Base-by-base conservation (phyloP, 2,329 filamentous ascomycete genomes). In the Beauveria brongniartii region DNA sequence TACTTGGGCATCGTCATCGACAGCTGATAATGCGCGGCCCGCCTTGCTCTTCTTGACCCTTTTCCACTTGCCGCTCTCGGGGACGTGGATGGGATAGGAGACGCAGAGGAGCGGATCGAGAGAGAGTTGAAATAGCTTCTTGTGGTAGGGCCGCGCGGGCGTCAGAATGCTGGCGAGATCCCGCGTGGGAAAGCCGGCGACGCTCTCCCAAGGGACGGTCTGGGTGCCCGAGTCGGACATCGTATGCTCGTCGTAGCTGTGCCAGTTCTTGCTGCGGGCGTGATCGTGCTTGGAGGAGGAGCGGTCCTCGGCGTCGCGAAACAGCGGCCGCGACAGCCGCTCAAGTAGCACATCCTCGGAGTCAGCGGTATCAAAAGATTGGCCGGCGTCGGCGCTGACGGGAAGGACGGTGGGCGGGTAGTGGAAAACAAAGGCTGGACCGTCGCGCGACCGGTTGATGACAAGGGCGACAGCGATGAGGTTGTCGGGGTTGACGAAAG, bases 371-470 rank as follows among this genome's bases (percentile, higher is more conserved):
- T 71, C 74, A 14, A 72, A 69, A 18, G 71, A 64, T 18, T 71
- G 64, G n/a, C 71, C 66, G n/a, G 72, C 70, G 30, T 73, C 72
- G 18, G 62, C n/a, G 68, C 71, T 70, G 55, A 64, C 71, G 54
- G 69, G 73, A 63, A 72, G 70, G 48, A 83, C 78, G 52, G 77
- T 72, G n/a, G 86, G 82, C n/a, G 91, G 91, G 69, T 94, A 94
- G 73, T 96, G 90, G 73, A 92, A 96, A 68, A 94, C 88, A 68
- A 94, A 88, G 65, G 86, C 85, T 30, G 91, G 89, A 18, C 91
- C 91, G 67, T 90, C 88, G 65, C 88, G 85, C 40, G 89, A 90
- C 65, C 89, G 83, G 68, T 85, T 85, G 68, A 90, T 85, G 65
- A 92, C 84, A 44, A 93, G 82, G 56, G 90, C 84, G 61, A 93